Conservation (phyloP, 176 grass and related monocot genomes). For the Chloris gayana region DNA sequence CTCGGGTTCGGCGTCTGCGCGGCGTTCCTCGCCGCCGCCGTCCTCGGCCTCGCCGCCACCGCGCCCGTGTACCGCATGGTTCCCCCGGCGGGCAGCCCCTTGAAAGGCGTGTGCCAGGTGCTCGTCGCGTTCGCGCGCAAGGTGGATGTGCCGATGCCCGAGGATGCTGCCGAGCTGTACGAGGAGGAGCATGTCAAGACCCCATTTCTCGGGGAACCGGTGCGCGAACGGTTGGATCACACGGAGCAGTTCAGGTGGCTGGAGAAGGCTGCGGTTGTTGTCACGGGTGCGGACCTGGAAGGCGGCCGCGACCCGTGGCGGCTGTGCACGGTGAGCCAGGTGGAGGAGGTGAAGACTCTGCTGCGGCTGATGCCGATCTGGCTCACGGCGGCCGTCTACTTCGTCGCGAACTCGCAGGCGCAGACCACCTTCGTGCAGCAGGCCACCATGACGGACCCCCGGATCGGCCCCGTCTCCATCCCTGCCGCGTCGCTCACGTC, state of each 20-base stretch:
- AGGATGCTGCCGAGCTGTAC: constrained; percentile 21
- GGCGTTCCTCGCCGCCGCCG: constrained; percentile 35
- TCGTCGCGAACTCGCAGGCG: constrained; percentile 44
- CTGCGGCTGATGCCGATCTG: constrained; percentile 47
- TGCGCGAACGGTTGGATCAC: constrained; percentile 26
- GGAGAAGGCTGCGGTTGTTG: constrained; percentile 45
- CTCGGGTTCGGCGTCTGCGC: constrained; percentile 59
- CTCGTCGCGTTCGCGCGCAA: constrained; percentile 35
- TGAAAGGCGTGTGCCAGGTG: constrained; percentile 33
- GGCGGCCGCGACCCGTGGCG: constrained; percentile 13
- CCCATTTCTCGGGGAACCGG: neutral
- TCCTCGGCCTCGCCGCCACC: constrained; percentile 26
- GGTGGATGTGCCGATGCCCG: constrained; percentile 3
- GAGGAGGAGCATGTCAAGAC: constrained; percentile 15
- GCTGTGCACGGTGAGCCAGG: constrained; percentile 44
- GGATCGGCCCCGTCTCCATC: constrained; percentile 21
- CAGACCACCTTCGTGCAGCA: constrained; percentile 57
- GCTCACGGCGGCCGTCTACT: constrained; percentile 44
- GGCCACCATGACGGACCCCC: constrained; percentile 34
- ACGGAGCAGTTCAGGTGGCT: constrained; percentile 37
- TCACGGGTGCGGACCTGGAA: constrained; percentile 21
- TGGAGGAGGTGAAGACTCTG: constrained; percentile 49
- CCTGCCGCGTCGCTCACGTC: constrained; percentile 43
- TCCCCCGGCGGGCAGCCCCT: constrained; percentile 34
- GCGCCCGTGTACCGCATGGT: constrained; percentile 31